Evolutionary conservation across 495 filamentous ascomycete genomes (phyloP), one percentile per base, ranked within the genome.

Genomic region (Annulohypoxylon maeteangense): DNA sequence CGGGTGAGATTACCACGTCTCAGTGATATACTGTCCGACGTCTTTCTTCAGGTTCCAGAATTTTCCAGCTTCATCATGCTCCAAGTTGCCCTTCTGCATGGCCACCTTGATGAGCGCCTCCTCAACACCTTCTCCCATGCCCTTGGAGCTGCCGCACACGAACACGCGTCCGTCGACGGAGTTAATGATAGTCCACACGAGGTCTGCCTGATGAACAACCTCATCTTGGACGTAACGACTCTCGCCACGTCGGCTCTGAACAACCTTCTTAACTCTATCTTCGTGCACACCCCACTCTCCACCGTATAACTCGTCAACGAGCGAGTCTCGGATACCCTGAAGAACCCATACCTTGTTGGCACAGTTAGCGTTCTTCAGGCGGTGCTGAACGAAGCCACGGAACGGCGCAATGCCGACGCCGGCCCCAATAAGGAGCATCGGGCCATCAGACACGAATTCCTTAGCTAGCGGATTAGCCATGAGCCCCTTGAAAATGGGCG

Each of bases 301-400:
- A 42, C 89, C 91, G 82, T 99, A 99, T 11, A 99, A 85, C 82
- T 99, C 95, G 72, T 99, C 95, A 25, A 98, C 87, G 1, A 94
- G 84, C 11, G 91, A 92, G 79, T 99, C 95, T 2, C 95, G 91
- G 29, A 98, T 87, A n/a, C 95, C 95, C 80, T 99, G 95, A 44
- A 99, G 88, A 53, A 99, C 95, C 95, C 95, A 99, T 72, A 98
- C 95, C 81, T 99, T 99, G 83, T 98, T 99, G 51, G 93, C 94
- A 78, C 95, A 98, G 81, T 96, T 99, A 65, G 96, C 95, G 55
- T 93, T 97, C 84, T 93, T 92, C 58, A 99, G 86, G 11, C 95
- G 90, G 61, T 95, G 92, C 81, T 98, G 93, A 25, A 99, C 96
- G 77, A 99, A 99, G 25, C 95, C 95, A 34, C 95, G 89, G 87